A percentile compares a stretch with the other conserved stretches of the same genome.
Evolutionary conservation across 2,329 filamentous ascomycete species (phyloP).

Genomic region (Microcera coccophila): DNA sequence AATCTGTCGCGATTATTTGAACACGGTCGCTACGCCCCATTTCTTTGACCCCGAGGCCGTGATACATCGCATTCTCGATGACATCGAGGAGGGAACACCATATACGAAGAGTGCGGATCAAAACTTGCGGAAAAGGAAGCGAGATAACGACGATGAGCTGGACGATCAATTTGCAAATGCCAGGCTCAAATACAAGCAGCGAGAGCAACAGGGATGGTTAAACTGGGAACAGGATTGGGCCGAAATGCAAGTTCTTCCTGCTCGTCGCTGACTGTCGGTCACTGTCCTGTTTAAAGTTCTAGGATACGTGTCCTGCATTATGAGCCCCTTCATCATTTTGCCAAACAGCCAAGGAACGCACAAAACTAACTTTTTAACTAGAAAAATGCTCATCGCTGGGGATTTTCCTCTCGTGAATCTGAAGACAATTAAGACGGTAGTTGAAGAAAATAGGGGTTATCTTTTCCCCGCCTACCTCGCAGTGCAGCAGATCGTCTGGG

Average conservation of each 20-base stretch:
- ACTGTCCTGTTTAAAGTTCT: too few relatives aligned
- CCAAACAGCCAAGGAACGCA: too few relatives aligned
- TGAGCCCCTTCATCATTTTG: too few relatives aligned
- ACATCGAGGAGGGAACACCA: constrained; percentile 33
- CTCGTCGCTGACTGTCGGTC: too few relatives aligned
- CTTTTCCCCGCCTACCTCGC: constrained; percentile 18
- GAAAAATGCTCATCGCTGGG: constrained; percentile 15
- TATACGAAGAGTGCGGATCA: constrained; percentile 26
- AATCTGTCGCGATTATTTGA: constrained; percentile 40
- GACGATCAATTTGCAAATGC: too few relatives aligned
- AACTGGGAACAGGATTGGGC: too few relatives aligned
- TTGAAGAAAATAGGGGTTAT: constrained; percentile 9
- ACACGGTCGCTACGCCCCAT: constrained; percentile 23
- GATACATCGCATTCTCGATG: constrained; percentile 39
- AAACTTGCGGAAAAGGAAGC: constrained; percentile 44
- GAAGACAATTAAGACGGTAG: constrained; percentile 7
- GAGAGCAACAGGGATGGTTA: too few relatives aligned
- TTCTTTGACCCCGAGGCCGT: constrained; percentile 29
- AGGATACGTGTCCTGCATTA: too few relatives aligned
- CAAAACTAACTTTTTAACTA: constrained; percentile 10
- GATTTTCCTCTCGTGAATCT: constrained; percentile 22
- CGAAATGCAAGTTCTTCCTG: too few relatives aligned
- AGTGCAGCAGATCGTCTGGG: constrained; percentile 7
- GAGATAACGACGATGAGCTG: constrained; percentile 19
- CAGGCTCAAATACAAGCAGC: not conserved